phyloP scores from a whole-genome alignment of 805 yeast species.

The Candida wancherniae region DNA sequence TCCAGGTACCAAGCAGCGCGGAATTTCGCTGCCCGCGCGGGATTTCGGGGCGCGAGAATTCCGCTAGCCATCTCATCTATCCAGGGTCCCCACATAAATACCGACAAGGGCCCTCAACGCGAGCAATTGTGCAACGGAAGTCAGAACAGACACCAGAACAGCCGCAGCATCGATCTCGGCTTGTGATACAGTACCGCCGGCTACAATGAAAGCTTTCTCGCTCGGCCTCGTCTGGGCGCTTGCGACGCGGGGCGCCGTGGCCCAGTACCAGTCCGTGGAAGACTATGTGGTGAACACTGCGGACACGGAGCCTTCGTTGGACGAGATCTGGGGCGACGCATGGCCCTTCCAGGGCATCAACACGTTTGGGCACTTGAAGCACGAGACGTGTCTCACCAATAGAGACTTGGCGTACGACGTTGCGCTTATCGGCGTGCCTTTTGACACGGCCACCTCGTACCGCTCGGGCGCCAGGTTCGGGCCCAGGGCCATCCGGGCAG shows the following conservation, averaged over 20 bases:
- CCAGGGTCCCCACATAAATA: too few species aligned
- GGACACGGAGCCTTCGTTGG: constrained; percentile 26
- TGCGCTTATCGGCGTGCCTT: constrained; percentile 75
- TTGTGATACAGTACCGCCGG: neutral
- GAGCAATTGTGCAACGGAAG: too few species aligned
- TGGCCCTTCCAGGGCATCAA: constrained; percentile 70
- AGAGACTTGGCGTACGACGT: constrained; percentile 53
- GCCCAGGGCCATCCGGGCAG: constrained; percentile 64
- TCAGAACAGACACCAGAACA: too few species aligned
- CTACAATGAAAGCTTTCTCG: neutral
- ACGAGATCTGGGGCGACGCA: constrained; percentile 64
- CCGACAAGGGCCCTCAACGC: too few species aligned
- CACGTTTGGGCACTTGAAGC: constrained; percentile 71
- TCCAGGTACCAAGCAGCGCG: too few species aligned
- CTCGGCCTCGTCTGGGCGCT: constrained; percentile 1
- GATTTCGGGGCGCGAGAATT: too few species aligned
- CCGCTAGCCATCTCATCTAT: too few species aligned
- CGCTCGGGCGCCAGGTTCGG: constrained; percentile 84
- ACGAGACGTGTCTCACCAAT: constrained; percentile 52
- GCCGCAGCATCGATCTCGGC: too few species aligned
- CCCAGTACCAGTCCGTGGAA: constrained; percentile 5
- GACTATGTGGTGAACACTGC: constrained; percentile 5
- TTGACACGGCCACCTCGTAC: constrained; percentile 76
- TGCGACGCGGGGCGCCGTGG: constrained; percentile 2
- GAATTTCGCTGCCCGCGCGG: too few species aligned